Percentiles rank a stretch among this genome's conserved stretches.
These are phyloP conservation scores for Botrytis fabae DNA, from an alignment of 2,329 filamentous ascomycete species.

Conservation along the genomic window DNA sequence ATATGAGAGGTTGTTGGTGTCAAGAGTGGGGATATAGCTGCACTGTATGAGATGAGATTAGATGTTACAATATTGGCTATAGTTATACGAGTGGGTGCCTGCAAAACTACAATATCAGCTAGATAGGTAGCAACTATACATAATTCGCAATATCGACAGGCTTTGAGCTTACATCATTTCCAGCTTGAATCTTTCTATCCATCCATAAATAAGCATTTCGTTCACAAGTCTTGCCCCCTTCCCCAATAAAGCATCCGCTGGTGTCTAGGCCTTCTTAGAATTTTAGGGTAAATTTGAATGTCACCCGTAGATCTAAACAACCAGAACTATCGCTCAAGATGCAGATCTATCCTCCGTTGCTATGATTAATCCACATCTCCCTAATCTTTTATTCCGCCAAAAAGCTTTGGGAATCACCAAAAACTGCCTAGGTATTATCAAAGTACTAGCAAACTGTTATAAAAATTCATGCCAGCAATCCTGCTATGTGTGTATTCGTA, in stretches of 20 bases:
- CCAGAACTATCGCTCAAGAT: not conserved
- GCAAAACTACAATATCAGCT: not conserved
- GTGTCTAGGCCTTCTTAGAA: too few relatives aligned
- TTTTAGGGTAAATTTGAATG: not conserved
- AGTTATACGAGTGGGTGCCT: not conserved
- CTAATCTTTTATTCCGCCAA: not conserved
- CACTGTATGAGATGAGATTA: not conserved
- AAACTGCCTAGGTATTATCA: not conserved
- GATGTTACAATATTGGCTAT: not conserved
- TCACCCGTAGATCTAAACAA: not conserved
- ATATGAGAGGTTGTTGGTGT: not conserved
- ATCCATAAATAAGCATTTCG: not conserved
- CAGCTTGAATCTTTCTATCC: not conserved
- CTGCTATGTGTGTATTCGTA: not conserved
- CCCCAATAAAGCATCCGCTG: not conserved
- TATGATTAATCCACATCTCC: not conserved
- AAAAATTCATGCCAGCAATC: not conserved
- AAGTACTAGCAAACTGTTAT: not conserved
- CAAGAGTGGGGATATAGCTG: not conserved
- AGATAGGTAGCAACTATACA: too few relatives aligned
- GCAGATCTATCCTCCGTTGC: too few relatives aligned
- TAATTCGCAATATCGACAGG: not conserved
- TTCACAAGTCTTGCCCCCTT: not conserved
- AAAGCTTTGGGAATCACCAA: too few relatives aligned
- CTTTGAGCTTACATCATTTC: not conserved